phyloP scores from a whole-genome alignment of 306 rosid genomes.

The Phaseolus lunatus region DNA sequence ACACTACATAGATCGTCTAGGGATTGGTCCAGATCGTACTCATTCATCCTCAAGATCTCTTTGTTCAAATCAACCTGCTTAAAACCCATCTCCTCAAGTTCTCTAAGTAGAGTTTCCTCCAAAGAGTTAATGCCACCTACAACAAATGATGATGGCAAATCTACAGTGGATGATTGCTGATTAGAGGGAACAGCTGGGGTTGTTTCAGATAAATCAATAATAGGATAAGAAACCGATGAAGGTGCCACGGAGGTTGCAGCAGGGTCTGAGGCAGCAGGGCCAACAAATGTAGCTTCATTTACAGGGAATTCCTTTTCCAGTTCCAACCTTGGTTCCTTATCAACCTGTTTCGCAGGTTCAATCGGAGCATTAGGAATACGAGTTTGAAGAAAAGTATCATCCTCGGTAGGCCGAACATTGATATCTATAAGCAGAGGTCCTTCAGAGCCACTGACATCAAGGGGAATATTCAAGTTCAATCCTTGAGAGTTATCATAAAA shows the following conservation, averaged over 20 bases:
- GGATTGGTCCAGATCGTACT: constrained; percentile 74
- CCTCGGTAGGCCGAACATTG: constrained; percentile 53
- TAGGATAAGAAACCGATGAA: constrained; percentile 57
- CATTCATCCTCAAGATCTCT: constrained; percentile 74
- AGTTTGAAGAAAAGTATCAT: constrained; percentile 47
- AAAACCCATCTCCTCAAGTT: constrained; percentile 88
- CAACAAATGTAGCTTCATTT: constrained; percentile 60
- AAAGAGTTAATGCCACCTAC: constrained; percentile 39
- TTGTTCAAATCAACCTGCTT: constrained; percentile 76
- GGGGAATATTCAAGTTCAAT: constrained; percentile 72
- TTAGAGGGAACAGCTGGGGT: constrained; percentile 31
- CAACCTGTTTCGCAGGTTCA: constrained; percentile 50
- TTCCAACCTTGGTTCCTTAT: constrained; percentile 46
- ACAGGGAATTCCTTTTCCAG: constrained; percentile 47
- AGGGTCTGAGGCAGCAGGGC: constrained; percentile 40
- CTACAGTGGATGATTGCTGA: constrained; percentile 38
- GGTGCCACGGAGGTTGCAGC: constrained; percentile 41
- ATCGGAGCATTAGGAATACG: constrained; percentile 32
- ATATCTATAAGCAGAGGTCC: constrained; percentile 56
- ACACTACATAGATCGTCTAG: constrained; percentile 83
- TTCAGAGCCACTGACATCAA: constrained; percentile 41
- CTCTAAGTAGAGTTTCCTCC: constrained; percentile 78
- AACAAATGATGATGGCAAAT: constrained; percentile 45
- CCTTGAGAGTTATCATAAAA: constrained; percentile 54
- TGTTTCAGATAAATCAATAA: constrained; percentile 49